Base-by-base conservation (phyloP, 345 rosid genomes). In the Linum tenue region DNA sequence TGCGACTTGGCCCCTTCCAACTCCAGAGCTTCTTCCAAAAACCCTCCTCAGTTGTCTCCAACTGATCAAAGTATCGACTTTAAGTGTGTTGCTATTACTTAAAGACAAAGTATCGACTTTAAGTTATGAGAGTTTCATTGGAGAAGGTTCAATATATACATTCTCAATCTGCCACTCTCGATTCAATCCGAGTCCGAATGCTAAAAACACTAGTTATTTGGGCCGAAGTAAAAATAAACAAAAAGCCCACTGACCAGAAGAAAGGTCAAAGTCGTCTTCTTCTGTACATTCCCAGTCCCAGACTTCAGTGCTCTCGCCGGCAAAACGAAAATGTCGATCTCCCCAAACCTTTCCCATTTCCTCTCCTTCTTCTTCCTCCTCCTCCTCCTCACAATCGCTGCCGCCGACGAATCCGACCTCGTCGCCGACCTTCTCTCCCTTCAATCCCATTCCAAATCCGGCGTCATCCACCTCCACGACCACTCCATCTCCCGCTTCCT, bases 381-480 rank as follows among this genome's bases (percentile, higher is more conserved):
- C 72, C 64, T 81, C 69, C 53, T 85, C 68, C 5, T 82, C 15
- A 3, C 77, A 1, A 3, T 70, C 37, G 4, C 72, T 69, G 5
- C 70, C 3, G 7, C 84, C 1, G 79, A 73, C 5, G 77, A 76
- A 60, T 65, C 83, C 5, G 87, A 90, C 17, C 84, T 81, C 0
- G 71, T 79, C 5, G 61, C 71, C 62, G 92, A 88, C 56, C 96
- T 90, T 36, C 73, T 77, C 38, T 64, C 74, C 15, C 97, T 86
- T 62, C 92, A 88, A 71, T 85, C 92, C 56, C 70, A 69, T 37
- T 75, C 91, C 3, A 70, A 76, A 66, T 72, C 86, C 11, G 96
- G 95, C 64, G 73, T 94, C 43, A 85, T 94, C 81, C 99, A 71
- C 76, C 73, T 88, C 61, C 78, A 88, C 73, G 95, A 94, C 79